Evolutionary conservation across 768 basidiomycete genomes (phyloP), one percentile per base, ranked within the genome.

Genomic region (Russula sp.): DNA sequence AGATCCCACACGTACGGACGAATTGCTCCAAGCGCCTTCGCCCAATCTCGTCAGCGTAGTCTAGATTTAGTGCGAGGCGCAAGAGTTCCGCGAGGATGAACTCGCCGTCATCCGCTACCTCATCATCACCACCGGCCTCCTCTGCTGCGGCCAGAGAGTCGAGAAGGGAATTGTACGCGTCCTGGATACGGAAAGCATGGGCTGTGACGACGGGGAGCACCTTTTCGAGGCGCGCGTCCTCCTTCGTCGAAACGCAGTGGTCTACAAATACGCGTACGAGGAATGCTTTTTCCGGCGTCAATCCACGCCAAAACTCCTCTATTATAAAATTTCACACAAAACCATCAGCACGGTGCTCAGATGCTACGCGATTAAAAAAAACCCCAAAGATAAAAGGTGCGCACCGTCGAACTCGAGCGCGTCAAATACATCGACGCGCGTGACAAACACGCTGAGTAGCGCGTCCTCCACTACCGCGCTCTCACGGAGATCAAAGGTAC

Each of bases 11-110:
- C 90, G 74, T 66, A 89, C 93, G 85, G 69, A 95, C 85, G 36
- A 95, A 85, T 56, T 84, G 80, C 70, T 90, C 90, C 88, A 94
- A 94, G 75, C 89, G 90, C 63, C 93, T 77, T 64, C 93, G 77
- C 4, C 96, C 95, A 64, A 89, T 90, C 74, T 97, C 94, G 75
- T 98, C 96, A 0, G 87, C 83, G 70, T 95, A 98, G 74, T 98
- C 95, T 30, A 94, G 78, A 65, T 88, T 83, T 3, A 89, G 80
- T 0, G 91, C 90, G 34, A 96, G 76, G 69, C 81, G 83, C 26
- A 97, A 81, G 73, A 98, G 80, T 74, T 98, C 92, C 0, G 84
- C 79, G n/a, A 96, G 79, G 8, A 93, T 76, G 62, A 90, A 86
- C 69, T 88, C 86, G 40, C 77, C 80, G 30, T 83, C 80, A 4